These are phyloP conservation scores for Jaltomata sinuosa DNA, from an alignment of 257 asterid species.

Conservation along the genomic window DNA sequence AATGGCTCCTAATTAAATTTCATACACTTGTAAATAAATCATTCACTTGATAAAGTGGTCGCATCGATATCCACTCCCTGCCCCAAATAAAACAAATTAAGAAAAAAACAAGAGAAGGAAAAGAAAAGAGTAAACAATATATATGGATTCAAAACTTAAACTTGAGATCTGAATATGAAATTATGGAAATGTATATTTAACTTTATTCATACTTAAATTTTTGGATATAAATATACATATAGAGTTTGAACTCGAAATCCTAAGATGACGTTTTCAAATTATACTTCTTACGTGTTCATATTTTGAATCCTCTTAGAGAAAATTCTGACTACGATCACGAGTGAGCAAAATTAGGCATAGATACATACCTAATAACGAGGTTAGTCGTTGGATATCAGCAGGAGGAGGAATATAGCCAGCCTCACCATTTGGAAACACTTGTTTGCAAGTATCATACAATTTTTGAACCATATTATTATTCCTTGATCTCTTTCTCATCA, in stretches of 20 bases:
- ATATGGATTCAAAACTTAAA: not conserved
- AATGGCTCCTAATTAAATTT: not conserved
- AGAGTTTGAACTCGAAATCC: not conserved
- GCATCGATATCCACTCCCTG: not conserved
- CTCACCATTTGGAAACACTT: conserved; percentile 3
- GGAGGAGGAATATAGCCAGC: conserved; percentile 11
- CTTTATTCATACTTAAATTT: not conserved
- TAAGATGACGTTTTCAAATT: too few species aligned
- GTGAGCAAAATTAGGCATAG: not conserved
- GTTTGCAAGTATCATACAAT: conserved; percentile 6
- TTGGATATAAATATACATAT: not conserved
- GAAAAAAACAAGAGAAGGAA: not conserved
- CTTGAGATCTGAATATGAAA: not conserved
- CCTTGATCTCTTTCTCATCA: not conserved
- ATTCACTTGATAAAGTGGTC: not conserved
- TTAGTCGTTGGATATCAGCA: conserved; percentile 4
- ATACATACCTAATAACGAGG: conserved; percentile 6
- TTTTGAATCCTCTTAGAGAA: not conserved
- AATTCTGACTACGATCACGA: not conserved
- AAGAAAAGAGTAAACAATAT: not conserved
- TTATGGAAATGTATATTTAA: not conserved
- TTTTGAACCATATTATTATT: not conserved
- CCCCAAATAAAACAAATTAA: not conserved
- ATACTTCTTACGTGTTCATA: too few species aligned
- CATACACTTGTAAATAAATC: not conserved